Conservation (phyloP, 176 grass and related monocot species). For the Zoysia pacifica region DNA sequence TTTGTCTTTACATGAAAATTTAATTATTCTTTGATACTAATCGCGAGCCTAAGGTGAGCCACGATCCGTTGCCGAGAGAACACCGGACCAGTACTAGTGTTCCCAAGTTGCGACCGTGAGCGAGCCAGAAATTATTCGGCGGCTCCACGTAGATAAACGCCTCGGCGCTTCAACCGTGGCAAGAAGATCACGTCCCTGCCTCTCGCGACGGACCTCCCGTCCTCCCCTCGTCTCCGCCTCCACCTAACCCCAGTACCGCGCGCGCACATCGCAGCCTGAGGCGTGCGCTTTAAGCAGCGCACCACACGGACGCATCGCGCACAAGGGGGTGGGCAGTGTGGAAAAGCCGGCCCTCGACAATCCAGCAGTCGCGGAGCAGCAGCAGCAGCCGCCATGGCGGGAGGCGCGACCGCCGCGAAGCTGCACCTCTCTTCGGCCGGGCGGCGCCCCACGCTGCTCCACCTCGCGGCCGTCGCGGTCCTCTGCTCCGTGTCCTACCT, state of each 20-base stretch:
- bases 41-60: too few species aligned
- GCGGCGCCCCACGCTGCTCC: slow-evolving; percentile 46
- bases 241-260: slow-evolving; percentile 21
- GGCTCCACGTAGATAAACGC: background rate
- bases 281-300: slow-evolving; percentile 32
- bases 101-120: slow-evolving; percentile 1
- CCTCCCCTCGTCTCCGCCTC: slow-evolving; percentile 21
- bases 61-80: background rate
- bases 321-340: background rate
- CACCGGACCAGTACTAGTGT: slow-evolving; percentile 14
- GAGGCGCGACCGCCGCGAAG: slow-evolving; percentile 44
- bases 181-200: too few species aligned
- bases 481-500: slow-evolving; percentile 86
- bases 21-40: too few species aligned
- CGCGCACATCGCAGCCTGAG: slow-evolving; percentile 10
- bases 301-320: background rate
- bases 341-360: background rate
- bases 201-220: too few species aligned
- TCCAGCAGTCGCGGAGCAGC: background rate
- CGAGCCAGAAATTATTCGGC: slow-evolving; percentile 22
- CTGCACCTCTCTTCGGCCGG: slow-evolving; percentile 31
- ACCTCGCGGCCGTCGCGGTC: slow-evolving; percentile 55
- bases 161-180: background rate
- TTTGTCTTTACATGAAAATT: too few species aligned
- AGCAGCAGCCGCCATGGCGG: slow-evolving; percentile 41